Percentiles rank a stretch among this genome's conserved stretches.
phyloP scores from a whole-genome alignment of 1,284 basidiomycete species.

The Heliocybe sulcata region DNA sequence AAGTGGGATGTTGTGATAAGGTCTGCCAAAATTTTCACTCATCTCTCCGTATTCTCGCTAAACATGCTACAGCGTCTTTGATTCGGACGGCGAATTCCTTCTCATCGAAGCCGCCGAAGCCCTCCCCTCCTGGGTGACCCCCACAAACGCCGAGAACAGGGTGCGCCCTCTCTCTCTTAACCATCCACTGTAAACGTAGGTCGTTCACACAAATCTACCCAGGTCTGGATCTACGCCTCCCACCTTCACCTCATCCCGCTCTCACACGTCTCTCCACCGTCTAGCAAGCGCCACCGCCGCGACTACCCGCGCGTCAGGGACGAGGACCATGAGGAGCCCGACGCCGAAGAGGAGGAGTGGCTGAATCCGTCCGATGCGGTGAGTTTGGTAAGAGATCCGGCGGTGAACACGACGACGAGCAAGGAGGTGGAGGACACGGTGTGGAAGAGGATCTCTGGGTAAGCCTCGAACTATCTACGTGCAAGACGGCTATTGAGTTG shows the following conservation, averaged over 20 bases:
- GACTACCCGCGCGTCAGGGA: slow-evolving; percentile 30
- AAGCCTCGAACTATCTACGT: slow-evolving; percentile 30
- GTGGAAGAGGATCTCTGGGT: slow-evolving; percentile 49
- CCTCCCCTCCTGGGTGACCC: slow-evolving; percentile 88
- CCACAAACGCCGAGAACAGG: slow-evolving; percentile 86
- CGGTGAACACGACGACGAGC: slow-evolving; percentile 51
- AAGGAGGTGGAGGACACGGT: slow-evolving; percentile 51
- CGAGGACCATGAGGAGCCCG: slow-evolving; percentile 43
- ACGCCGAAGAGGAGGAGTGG: slow-evolving; percentile 42
- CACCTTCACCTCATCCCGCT: slow-evolving; percentile 84
- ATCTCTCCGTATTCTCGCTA: slow-evolving; percentile 6
- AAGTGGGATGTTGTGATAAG: slow-evolving; percentile 76
- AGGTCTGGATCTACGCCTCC: slow-evolving; percentile 89
- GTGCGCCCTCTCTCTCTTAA: slow-evolving; percentile 40
- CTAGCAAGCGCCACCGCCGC: slow-evolving; percentile 43
- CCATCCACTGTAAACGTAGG: slow-evolving; percentile 18
- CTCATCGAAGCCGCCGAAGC: slow-evolving; percentile 94
- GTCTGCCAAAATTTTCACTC: slow-evolving; percentile 28
- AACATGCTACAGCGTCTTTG: slow-evolving; percentile 51
- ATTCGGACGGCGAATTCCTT: slow-evolving; percentile 94
- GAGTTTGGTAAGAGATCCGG: slow-evolving; percentile 48
- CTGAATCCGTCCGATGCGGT: slow-evolving; percentile 65
- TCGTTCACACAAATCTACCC: too few species aligned
- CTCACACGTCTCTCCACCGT: slow-evolving; percentile 58
- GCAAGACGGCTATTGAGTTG: slow-evolving; percentile 9